Base-by-base conservation (phyloP, 306 rosid species). In the Quercus wislizeni region DNA sequence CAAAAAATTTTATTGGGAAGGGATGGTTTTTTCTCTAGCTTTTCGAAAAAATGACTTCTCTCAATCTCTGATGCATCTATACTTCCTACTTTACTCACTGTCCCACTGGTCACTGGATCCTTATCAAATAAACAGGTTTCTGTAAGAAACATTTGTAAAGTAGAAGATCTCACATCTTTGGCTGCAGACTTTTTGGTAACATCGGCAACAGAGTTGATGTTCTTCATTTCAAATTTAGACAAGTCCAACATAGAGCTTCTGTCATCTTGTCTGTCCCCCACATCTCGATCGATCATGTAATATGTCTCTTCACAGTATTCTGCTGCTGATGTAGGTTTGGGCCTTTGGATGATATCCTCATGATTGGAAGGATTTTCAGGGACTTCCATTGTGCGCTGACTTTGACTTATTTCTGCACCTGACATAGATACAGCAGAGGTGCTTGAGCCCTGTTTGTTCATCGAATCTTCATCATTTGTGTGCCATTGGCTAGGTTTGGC, bases 231-330 rank as follows among this genome's bases (percentile, higher is more conserved):
- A 30, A 62, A 74, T 68, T 54, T 69, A 55, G 83, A 77, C 71
- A 77, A 83, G 78, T 90, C 85, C 67, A 84, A 4, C 55, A 35
- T 14, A 64, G 57, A 33, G 28, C 61, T 57, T 78, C 78, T 73
- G 49, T 85, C 76, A 15, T 81, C 85, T 80, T 31, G 79, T 69
- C 56, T 76, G 35, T 25, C 63, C 59, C 74, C 85, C 67, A 81
- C 13, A 15, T 79, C 84, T 78, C 75, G 70, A 54, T 81, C 12
- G 55, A 79, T 76, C 71, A 81, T 73, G 79, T 20, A 78, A 55
- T 21, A 77, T 11, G 84, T 78, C 30, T 87, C 92, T 69, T 89
- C 97, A 75, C 5, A 2, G 69, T 27, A 56, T 51, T 83, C 87
- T 31, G 21, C 74, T 67, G 67, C 38, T 27, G n/a, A 5, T 58